A percentile compares a stretch with the other conserved stretches of the same genome.
Conservation (phyloP, 441 rosid species). For the Eruca vesicaria region DNA sequence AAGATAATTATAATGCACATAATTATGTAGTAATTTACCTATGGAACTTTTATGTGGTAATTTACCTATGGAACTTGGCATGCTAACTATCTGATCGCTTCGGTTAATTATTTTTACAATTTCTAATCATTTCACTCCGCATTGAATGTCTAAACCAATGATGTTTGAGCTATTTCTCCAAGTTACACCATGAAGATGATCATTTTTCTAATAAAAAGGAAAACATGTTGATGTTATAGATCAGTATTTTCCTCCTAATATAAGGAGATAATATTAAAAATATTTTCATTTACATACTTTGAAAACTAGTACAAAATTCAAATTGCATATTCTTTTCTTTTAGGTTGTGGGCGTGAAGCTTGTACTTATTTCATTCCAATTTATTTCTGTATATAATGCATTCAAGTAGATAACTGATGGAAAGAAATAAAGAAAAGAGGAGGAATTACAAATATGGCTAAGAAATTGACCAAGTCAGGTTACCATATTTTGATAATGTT, state of each 20-base stretch:
- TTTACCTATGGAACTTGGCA: background rate
- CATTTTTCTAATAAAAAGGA: background rate
- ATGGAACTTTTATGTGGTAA: too few relatives aligned
- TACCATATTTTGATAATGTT: constrained; percentile 15
- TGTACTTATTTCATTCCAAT: background rate
- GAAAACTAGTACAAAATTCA: background rate
- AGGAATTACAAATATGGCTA: constrained; percentile 28
- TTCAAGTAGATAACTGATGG: background rate
- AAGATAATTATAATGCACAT: background rate
- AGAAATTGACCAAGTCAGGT: constrained; percentile 33
- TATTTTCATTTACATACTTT: background rate
- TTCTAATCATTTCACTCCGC: background rate
- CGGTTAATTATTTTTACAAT: background rate
- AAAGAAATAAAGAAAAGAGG: background rate
- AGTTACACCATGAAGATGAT: background rate
- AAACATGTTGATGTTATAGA: background rate
- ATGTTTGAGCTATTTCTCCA: background rate
- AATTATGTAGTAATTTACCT: background rate
- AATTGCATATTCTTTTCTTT: background rate
- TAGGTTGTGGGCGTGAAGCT: background rate
- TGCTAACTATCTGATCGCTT: background rate
- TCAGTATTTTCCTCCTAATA: background rate
- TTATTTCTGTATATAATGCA: background rate
- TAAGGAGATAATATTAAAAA: background rate
- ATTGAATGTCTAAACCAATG: background rate